A percentile compares a stretch with the other conserved stretches of the same genome.
Evolutionary conservation across 768 basidiomycete genomes (phyloP).

Genomic region (Dacryopinax spathularia): DNA sequence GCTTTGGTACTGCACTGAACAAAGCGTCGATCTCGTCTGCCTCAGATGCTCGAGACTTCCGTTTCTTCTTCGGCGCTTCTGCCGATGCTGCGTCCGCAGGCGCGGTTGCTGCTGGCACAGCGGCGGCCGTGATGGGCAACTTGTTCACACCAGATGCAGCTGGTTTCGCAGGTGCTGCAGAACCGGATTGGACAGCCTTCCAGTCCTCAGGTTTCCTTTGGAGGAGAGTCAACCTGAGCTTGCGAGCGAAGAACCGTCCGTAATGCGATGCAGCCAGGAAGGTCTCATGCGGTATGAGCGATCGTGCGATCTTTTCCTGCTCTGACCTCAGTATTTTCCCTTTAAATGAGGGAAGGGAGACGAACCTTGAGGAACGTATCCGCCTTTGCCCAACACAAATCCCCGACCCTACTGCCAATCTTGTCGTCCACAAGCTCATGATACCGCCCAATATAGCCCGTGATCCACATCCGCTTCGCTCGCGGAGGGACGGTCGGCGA

Average conservation of each 20-base stretch:
- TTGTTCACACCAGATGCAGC: constrained; percentile 12
- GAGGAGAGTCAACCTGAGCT: constrained; percentile 62
- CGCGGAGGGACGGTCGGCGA: constrained; percentile 51
- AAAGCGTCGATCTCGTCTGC: constrained; percentile 65
- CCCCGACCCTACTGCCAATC: constrained; percentile 78
- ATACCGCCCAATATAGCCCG: constrained; percentile 64
- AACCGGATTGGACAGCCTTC: constrained; percentile 49
- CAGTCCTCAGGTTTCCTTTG: constrained; percentile 72
- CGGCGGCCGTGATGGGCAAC: background rate
- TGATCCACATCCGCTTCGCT: constrained; percentile 54
- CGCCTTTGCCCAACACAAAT: constrained; percentile 80
- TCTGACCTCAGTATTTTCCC: background rate
- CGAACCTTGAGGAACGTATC: constrained; percentile 83
- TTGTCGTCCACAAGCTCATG: constrained; percentile 73
- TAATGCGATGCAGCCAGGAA: constrained; percentile 63
- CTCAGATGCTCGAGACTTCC: constrained; percentile 33
- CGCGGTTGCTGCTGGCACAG: constrained; percentile 5
- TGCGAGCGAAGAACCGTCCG: constrained; percentile 75
- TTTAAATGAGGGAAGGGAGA: background rate
- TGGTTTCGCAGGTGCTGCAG: background rate
- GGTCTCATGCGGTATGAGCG: constrained; percentile 56
- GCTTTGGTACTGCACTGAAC: constrained; percentile 33
- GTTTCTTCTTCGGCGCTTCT: constrained; percentile 23
- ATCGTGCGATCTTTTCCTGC: constrained; percentile 84
- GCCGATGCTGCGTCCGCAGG: background rate